Evolutionary conservation across 2,329 filamentous ascomycete species (phyloP), one percentile per base, ranked within the genome.

Genomic region (Phoma sp.): DNA sequence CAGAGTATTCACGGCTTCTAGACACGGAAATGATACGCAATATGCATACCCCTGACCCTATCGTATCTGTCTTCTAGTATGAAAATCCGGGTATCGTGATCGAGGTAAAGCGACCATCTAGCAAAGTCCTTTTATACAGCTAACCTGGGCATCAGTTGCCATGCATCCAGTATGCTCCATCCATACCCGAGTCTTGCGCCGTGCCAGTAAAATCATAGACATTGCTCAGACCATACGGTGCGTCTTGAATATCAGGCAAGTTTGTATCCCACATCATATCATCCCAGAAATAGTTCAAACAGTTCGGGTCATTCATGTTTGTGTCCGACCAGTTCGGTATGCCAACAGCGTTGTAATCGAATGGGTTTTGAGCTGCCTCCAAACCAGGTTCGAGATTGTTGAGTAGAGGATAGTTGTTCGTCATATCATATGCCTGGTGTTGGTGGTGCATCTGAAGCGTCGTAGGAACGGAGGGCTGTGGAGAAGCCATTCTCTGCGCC

Each of bases 231-330:
- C 70, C 69, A 55, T 71, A 73, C 4, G 72, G 71, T 11, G 66
- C 64, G 37, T 75, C 73, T 13, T 72, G 62, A 63, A 75, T 70
- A 48, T 76, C 72, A 4, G 72, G 71, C 18, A 75, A 47, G 38
- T 69, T 71, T 1, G 72, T 74, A 41, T 77, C 74, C 74, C 74
- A 77, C 70, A 76, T 74, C 72, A 76, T 75, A 43, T 75, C 72
- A 50, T 75, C 73, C 74, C 74, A 77, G 52, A 75, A 75, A 38
- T 68, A 65, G 36, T 70, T 71, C 52, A 75, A 62, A 4, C 68
- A 61, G 6, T 59, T 64, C 1, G 72, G 63, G 35, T 71, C 70
- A 25, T 59, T 61, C 7, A 65, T 53, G 27, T 63, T 68, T 4
- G 57, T 57, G 52, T 62, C 66, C 2, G 65, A 58, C 58, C 71